Base-by-base conservation (phyloP, 2,329 filamentous ascomycete genomes). In the Teratosphaeria zuluensis region DNA sequence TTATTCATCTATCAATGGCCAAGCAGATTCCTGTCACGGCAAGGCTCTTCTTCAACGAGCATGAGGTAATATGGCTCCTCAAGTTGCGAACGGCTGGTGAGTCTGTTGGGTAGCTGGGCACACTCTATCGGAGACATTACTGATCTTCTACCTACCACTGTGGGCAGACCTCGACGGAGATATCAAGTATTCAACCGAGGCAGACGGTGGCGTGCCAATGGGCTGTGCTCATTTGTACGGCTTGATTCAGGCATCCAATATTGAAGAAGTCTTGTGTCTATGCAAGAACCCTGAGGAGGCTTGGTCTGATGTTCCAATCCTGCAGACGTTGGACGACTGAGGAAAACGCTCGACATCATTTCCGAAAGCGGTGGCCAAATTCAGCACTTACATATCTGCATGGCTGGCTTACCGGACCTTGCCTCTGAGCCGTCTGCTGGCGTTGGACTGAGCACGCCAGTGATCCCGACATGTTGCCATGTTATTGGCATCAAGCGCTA, bases 1-100 rank as follows among this genome's bases (percentile, higher is more conserved):
- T 69, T 58, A 66, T 65, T 53, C 66, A 68, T 55, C 61, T 66
- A 7, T 65, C 66, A 51, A 68, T 65, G 12, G 65, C 68, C 14
- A 38, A 56, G 24, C 68, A 69, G 54, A 68, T 63, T n/a, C 67
- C 66, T 14, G 57, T 62, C 9, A 70, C 68, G 7, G 65, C 67
- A 2, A 61, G 63, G 33, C 61, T 67, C 8, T 70, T 70, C 63
- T 70, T 70, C 62, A 31, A 55, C 51, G 32, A 56, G 3, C 51
- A 58, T 42, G 51, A 32, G 6, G 65, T 56, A 19, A 56, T 70
- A 11, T 68, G 64, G 64, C 48, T 70, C 0, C 57, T 70, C 51
- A 67, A 67, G n/a, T 21, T 56, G 21, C 38, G 31, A 21, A 7
- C 30, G 9, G 35, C 24, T 28, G 24, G 24, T 28, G 4, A 28